phyloP scores from a whole-genome alignment of 306 rosid genomes.

The Rosa lucieae region DNA sequence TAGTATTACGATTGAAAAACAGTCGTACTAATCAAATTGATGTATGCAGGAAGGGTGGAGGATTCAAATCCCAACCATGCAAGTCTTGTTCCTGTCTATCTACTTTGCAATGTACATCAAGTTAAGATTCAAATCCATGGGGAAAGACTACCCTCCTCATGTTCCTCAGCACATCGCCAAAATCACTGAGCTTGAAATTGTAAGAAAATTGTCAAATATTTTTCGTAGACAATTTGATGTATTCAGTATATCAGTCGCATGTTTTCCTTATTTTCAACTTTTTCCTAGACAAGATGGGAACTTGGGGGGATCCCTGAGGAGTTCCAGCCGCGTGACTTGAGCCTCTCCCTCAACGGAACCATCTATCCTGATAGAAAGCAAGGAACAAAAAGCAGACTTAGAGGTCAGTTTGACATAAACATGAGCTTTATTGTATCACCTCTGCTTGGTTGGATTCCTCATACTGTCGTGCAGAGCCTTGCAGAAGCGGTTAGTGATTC shows the following conservation, averaged over 20 bases:
- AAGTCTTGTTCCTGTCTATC: no score
- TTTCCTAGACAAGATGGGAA: conserved; percentile 37
- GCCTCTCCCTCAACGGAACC: conserved; percentile 24
- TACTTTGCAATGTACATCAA: no score
- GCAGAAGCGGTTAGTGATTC: conserved; percentile 29
- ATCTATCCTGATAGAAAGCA: conserved; percentile 39
- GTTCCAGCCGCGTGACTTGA: neutral
- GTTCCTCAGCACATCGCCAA: neutral
- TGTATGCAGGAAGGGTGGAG: no score
- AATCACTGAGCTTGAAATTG: conserved; percentile 44
- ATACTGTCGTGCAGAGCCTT: conserved; percentile 5
- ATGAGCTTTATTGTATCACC: conserved; percentile 32
- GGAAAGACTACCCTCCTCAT: no score
- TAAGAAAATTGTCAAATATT: conserved; percentile 24
- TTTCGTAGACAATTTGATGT: neutral
- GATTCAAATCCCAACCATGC: no score
- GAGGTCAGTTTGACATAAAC: conserved; percentile 30
- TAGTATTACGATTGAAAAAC: no score
- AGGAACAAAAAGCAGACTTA: conserved; percentile 35
- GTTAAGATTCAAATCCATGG: no score
- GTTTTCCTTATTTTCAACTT: neutral
- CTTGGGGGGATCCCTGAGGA: conserved; percentile 22
- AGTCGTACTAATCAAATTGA: no score
- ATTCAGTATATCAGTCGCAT: neutral
- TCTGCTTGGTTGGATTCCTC: conserved; percentile 34